Evolutionary conservation across 2,329 filamentous ascomycete species (phyloP), one percentile per base, ranked within the genome.

Genomic region (Fusarium bactridioides): DNA sequence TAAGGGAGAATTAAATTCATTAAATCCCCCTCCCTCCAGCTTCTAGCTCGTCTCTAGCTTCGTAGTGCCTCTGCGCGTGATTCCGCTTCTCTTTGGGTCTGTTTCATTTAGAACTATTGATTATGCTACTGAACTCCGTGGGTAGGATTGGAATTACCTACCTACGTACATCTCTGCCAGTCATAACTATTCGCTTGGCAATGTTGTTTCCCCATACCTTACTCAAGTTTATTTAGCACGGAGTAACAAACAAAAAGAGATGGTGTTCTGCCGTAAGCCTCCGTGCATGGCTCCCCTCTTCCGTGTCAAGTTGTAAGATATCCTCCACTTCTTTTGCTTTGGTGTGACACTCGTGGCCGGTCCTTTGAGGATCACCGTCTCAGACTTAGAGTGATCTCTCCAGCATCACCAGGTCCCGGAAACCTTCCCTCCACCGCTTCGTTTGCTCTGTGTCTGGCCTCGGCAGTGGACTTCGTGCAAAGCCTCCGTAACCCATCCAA

Each of bases 401-500:
- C 70, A 89, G 74, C 54, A 83, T 69, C 45, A 88, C 80, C 51
- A 89, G 77, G 35, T 87, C 86, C 66, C 84, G 81, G 80, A 88
- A 90, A 18, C 85, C 86, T 63, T 89, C 86, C 76, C 87, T 88
- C 87, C 86, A 89, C 70, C 79, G 82, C 68, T 80, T 80, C 23
- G 77, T 79, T 78, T 89, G 83, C 67, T 87, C 86, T 59, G 79
- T 72, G 35, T 84, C 85, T 50, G 87, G 87, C 73, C 82, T 83
- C 41, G 79, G 78, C 64, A 80, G 54, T 41, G 79, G 78, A 25
- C 75, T 77, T 40, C 78, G 73, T 23, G 77, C 77, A 67, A 73
- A 81, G 76, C 90, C 90, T 64, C 92, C 92, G 77, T 94, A 94
- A 33, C 90, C 91, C 78, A 87, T 87, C 82, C 89, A 91, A n/a